These are phyloP conservation scores for Castanea crenata DNA, from an alignment of 306 rosid species.

Conservation along the genomic window DNA sequence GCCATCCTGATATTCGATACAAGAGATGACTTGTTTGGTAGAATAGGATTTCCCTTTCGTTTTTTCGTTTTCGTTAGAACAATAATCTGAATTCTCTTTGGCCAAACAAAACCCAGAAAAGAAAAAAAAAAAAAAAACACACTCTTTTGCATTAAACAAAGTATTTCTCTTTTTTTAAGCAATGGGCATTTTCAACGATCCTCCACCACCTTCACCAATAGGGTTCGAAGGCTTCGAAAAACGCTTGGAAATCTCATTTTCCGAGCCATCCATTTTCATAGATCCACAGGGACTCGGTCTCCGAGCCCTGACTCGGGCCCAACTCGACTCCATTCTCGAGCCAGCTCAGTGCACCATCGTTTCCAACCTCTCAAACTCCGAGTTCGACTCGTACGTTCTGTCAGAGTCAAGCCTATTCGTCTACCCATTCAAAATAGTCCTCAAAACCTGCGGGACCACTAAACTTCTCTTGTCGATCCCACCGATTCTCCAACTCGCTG, in stretches of 20 bases:
- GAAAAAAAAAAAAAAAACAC: not conserved
- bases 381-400: constrained; percentile 63
- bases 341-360: constrained; percentile 64
- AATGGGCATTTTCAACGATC: constrained; percentile 7
- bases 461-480: constrained; percentile 46
- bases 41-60: constrained; percentile 14
- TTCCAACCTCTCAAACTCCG: constrained; percentile 36
- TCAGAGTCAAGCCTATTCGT: constrained; percentile 68
- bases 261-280: constrained; percentile 29
- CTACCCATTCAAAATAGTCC: constrained; percentile 39
- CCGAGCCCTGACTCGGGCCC: constrained; percentile 43
- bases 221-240: constrained; percentile 73
- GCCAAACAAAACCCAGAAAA: not conserved
- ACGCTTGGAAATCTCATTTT: constrained; percentile 50
- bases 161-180: not conserved
- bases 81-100: not conserved
- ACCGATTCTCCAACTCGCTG: constrained; percentile 40
- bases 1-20: constrained; percentile 43
- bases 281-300: constrained; percentile 47
- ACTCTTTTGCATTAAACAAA: not conserved
- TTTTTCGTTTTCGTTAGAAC: not conserved
- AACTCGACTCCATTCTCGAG: constrained; percentile 47
- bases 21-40: constrained; percentile 14
- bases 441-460: constrained; percentile 69
- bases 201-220: constrained; percentile 33